Percentiles rank a stretch among this genome's conserved stretches.
phyloP scores from a whole-genome alignment of 176 grass and related monocot species.

The Oryza australiensis region DNA sequence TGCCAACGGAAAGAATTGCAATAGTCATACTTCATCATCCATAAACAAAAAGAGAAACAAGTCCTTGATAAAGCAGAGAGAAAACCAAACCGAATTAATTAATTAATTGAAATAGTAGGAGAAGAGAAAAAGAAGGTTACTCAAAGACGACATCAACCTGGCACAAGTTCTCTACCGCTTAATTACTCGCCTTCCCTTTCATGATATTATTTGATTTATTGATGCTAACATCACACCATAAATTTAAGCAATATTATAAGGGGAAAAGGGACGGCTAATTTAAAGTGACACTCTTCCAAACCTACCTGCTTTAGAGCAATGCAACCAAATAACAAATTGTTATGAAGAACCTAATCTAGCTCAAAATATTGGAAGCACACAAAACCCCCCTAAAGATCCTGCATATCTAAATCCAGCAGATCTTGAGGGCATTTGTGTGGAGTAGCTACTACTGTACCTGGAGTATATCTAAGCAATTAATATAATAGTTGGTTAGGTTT shows the following conservation, averaged over 20 bases:
- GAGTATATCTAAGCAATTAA: not conserved
- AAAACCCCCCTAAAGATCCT: not conserved
- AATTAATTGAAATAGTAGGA: not conserved
- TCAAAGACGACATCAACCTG: not conserved
- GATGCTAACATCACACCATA: not conserved
- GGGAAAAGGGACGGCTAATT: not conserved
- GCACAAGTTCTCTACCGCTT: not conserved
- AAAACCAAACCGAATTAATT: not conserved
- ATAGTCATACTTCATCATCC: not conserved
- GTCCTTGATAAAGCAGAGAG: not conserved
- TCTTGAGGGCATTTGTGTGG: not conserved
- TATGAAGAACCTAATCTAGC: not conserved
- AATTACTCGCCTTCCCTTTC: slow-evolving; percentile 6
- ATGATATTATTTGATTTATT: slow-evolving; percentile 11
- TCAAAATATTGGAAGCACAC: not conserved
- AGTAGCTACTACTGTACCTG: not conserved
- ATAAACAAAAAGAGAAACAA: not conserved
- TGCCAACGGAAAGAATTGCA: slow-evolving; percentile 1
- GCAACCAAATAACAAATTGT: not conserved
- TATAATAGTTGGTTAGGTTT: not conserved
- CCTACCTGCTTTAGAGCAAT: not conserved
- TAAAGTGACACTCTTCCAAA: not conserved
- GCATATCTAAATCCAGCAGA: not conserved
- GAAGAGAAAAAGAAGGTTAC: not conserved
- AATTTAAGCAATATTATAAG: not conserved